Base-by-base conservation (phyloP, 208 protist species). In the Acanthamoeba castellanii region DNA sequence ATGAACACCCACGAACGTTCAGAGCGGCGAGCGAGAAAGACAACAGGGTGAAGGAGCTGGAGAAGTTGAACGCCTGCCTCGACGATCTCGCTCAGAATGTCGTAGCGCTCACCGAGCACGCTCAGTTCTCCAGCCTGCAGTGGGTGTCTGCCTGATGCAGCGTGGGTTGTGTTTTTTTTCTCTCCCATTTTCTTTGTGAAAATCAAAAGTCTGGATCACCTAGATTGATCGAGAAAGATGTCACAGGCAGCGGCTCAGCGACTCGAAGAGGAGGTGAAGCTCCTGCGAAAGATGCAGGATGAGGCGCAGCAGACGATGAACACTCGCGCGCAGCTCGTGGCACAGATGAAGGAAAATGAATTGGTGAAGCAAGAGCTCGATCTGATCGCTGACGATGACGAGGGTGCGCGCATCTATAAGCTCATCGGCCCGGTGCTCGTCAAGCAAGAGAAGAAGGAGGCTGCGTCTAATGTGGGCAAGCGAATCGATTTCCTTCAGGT, bases 321-420 rank as follows among this genome's bases (percentile, higher is more conserved):
- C 74, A 96, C 97, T 14, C 98, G 98, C 57, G 97, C 97, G n/a
- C 98, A 98, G 82, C 97, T 99, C 84, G 98, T 97, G 57, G 98
- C 98, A 2, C 98, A 99, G 93, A 98, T 99, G 95, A 98, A 98
- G 90, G 98, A 99, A 92, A 99, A 99, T 95, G 98, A 99, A 84
- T 97, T 99, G 82, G 98, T 99, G 47, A 96, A 97, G 59, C 98
- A 99, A 93, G 98, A 99, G 95, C 97, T 99, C 57, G 98, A 98
- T 84, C 97, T 98, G 32, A 94, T 99, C 0, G 98, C 98, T 50
- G 81, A 88, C 0, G 98, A 98, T 57, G 81, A 88, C 47, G 81
- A 88, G 81, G 81, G 50, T 13, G 98, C 98, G 3, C 97, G 95
- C 47, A 98, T 99, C 47, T 99, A 99, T 95, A 99, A 99, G 95